Base-by-base conservation (phyloP, 2,329 filamentous ascomycete species). In the Colletotrichum incanum region DNA sequence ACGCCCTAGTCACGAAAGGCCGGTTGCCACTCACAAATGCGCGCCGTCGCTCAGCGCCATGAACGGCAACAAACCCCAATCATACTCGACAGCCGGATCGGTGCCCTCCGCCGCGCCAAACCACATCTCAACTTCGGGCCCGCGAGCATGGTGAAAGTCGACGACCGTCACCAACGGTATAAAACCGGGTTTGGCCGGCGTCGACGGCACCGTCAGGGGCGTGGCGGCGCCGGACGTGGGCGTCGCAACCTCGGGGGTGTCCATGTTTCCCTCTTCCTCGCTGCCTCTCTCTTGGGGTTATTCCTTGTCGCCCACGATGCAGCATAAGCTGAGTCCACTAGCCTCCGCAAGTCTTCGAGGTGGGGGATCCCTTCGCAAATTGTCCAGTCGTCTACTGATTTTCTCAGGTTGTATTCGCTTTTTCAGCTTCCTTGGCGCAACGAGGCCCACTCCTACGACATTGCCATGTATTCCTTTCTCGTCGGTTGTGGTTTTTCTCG, bases 11-110 rank as follows among this genome's bases (percentile, higher is more conserved):
- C 50, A 23, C 14, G 28, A 20, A 37, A 26, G 31, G 43, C 5
- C n/a, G 43, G 34, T n/a, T 45, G 14, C 39, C 52, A 87, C 92
- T 84, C 87, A 96, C 92, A 95, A 92, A 86, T 99, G 96, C 65
- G 96, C 96, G 65, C 96, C 96, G 81, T 99, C 96, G 70, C 94
- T 96, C 78, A 99, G 84, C 34, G 96, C 96, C 94, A 98, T 98
- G 82, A 99, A 99, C 0, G 96, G 95, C 73, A 99, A 87, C 76
- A 98, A 83, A 37, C 92, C 89, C 96, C 96, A 99, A 79, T 96
- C 94, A 83, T 97, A 96, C 71, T 95, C 93, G 56, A 84, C 86
- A 4, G 93, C 93, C 14, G 96, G 94, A 82, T 98, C 95, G 71
- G 85, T 86, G 65, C 91, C 93, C 76, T 95, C 91, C 26, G 92